Conservation (phyloP, 148 eudicot species). For the Chenopodium berlandieri region DNA sequence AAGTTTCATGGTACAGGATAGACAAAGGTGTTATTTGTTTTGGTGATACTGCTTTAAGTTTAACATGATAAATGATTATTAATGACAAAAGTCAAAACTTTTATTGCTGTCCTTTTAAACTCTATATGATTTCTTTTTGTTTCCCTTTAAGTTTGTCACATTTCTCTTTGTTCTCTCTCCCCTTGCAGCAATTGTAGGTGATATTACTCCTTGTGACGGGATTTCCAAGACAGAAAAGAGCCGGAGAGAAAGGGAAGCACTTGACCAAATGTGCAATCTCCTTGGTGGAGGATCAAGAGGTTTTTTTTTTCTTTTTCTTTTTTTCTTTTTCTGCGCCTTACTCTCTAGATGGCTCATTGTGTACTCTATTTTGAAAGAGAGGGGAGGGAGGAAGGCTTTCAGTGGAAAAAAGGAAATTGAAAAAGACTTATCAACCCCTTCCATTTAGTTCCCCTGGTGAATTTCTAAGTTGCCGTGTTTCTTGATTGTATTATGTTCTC, state of each 20-base stretch:
- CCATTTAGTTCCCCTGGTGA: not conserved
- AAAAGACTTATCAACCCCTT: not conserved
- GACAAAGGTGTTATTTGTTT: not conserved
- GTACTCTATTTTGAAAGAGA: not conserved
- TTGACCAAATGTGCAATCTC: slow-evolving; percentile 79
- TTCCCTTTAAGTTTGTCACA: not conserved
- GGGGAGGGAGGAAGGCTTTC: not conserved
- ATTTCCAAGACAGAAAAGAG: slow-evolving; percentile 80
- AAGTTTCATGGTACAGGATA: no score
- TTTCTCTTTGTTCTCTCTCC: not conserved
- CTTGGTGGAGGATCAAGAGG: slow-evolving; percentile 93
- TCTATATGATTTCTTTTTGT: not conserved
- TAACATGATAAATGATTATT: not conserved
- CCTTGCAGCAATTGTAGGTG: slow-evolving; percentile 87
- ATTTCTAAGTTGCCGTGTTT: not conserved
- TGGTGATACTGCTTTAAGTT: not conserved
- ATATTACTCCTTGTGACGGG: slow-evolving; percentile 91
- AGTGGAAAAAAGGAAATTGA: not conserved
- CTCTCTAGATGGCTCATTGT: slow-evolving; percentile 15
- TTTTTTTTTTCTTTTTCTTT: slow-evolving; percentile 10
- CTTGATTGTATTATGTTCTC: slow-evolving; percentile 6
- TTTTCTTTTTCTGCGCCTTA: not conserved
- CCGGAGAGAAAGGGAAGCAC: slow-evolving; percentile 78
- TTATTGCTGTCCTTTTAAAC: not conserved
- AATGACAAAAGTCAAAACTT: not conserved